Evolutionary conservation across 441 rosid genomes (phyloP).

Genomic region (Populus hybrid): DNA sequence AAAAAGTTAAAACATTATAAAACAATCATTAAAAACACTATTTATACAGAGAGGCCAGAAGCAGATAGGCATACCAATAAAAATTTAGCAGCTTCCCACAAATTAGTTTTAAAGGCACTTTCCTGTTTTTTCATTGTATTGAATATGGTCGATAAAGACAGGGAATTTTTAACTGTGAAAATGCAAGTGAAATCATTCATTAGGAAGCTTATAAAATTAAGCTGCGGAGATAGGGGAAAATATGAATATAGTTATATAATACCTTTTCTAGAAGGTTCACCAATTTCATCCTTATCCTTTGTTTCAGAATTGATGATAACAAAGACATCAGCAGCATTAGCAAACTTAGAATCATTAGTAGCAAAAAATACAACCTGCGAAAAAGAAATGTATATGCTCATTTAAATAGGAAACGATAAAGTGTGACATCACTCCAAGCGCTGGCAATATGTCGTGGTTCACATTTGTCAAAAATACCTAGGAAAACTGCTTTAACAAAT

Average conservation of each 20-base stretch:
- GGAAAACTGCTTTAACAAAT: no score
- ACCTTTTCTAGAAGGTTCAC: conserved; percentile 35
- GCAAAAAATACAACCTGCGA: conserved; percentile 64
- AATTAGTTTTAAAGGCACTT: conserved; percentile 48
- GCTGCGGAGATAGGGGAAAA: conserved; percentile 4
- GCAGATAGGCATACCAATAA: conserved; percentile 45
- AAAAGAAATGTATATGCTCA: conserved; percentile 20
- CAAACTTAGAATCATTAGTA: conserved; percentile 32
- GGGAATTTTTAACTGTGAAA: conserved; percentile 43
- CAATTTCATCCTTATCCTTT: conserved; percentile 33
- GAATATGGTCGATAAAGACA: conserved; percentile 50
- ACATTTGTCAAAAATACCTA: neutral
- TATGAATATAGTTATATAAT: conserved; percentile 14
- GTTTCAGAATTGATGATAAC: conserved; percentile 45
- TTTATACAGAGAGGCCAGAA: conserved; percentile 9
- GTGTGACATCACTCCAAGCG: neutral
- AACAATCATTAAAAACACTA: neutral
- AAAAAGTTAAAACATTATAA: neutral
- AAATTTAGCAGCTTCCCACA: conserved; percentile 48
- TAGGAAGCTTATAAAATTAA: conserved; percentile 17
- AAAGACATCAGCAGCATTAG: conserved; percentile 38
- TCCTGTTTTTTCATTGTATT: conserved; percentile 62
- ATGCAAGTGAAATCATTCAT: conserved; percentile 15
- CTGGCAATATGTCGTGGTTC: neutral
- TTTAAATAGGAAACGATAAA: neutral